Evolutionary conservation across 768 basidiomycete species (phyloP), one percentile per base, ranked within the genome.

Genomic region (Russula olivacea): DNA sequence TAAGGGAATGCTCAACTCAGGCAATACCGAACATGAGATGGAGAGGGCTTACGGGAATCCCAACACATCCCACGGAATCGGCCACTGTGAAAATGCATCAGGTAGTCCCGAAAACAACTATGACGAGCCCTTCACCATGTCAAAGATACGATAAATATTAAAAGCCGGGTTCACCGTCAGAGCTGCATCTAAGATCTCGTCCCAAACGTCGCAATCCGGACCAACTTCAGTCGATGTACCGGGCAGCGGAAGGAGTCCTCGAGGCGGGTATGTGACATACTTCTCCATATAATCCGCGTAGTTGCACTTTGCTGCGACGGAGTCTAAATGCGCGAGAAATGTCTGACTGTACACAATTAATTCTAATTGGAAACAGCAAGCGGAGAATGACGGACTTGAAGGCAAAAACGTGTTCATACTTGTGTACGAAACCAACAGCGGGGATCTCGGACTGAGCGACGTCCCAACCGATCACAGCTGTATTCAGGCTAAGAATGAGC

Each of bases 131-230:
- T 79, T 62, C 55, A 74, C 79, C 25, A 83, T 87, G 69, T 89
- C 88, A 73, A 88, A 88, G 61, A 91, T 87, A 23, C 85, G 81
- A 70, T 90, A 91, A 6, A 89, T 79, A 66, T 91, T 79, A 75
- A 91, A 91, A 0, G 86, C 88, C 0, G 88, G 89, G 68, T 91
- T 89, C 65, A 87, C 74, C 5, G 73, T 59, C 25, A 89, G 66
- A 0, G 89, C 83, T 0, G 81, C 85, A 19, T 84, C 72, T 69
- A 88, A 84, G 55, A 91, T 84, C 38, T 76, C 74, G 25, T 81
- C 78, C 88, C 86, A 90, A 0, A 88, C 72, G 68, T 89, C 84
- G 66, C 89, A 91, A 23, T 80, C 83, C 10, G 65, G 69, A 38
- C 79, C 79, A 0, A 70, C 73, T 14, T 75, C 72, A 0, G 76